Percentiles rank a stretch among this genome's conserved stretches.
Conservation (phyloP, 2,329 filamentous ascomycete species). For the Colletotrichum truncatum region DNA sequence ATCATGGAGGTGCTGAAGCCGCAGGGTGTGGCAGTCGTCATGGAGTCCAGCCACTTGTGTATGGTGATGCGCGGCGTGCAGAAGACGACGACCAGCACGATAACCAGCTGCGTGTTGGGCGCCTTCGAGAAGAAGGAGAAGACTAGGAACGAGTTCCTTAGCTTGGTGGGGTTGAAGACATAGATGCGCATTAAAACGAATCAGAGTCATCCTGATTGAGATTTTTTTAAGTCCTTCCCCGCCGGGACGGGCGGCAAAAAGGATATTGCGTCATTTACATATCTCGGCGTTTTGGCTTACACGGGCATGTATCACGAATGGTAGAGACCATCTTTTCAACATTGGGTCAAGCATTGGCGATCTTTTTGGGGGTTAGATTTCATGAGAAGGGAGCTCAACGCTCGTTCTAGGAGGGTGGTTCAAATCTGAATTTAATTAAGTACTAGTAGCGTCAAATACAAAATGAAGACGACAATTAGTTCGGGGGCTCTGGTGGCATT, state of each 20-base stretch:
- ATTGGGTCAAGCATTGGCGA: conserved; percentile 32
- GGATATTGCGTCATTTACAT: not conserved
- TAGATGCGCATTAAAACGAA: not conserved
- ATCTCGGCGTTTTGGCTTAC: conserved; percentile 17
- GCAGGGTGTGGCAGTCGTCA: conserved; percentile 94
- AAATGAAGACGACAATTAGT: not conserved
- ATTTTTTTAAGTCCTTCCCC: not conserved
- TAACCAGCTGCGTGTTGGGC: conserved; percentile 97
- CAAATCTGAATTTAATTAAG: too few relatives aligned
- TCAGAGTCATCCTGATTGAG: not conserved
- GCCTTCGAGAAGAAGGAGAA: conserved; percentile 93
- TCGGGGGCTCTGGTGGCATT: not conserved
- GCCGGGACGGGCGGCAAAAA: not conserved
- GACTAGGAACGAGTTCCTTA: conserved; percentile 95
- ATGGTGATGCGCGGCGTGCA: conserved; percentile 99
- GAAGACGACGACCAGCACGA: conserved; percentile 86
- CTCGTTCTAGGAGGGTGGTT: conserved; percentile 29
- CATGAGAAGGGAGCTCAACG: conserved; percentile 31
- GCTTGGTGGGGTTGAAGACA: conserved; percentile 72
- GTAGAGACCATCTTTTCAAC: conserved; percentile 32
- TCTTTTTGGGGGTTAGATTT: conserved; percentile 20
- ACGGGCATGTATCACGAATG: conserved; percentile 23
- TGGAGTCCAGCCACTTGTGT: conserved; percentile 96
- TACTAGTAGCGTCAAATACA: conserved; percentile 6
- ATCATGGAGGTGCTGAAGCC: conserved; percentile 93